These are phyloP conservation scores for Flaveria linearis DNA, from an alignment of 129 eudicot species.

Conservation along the genomic window DNA sequence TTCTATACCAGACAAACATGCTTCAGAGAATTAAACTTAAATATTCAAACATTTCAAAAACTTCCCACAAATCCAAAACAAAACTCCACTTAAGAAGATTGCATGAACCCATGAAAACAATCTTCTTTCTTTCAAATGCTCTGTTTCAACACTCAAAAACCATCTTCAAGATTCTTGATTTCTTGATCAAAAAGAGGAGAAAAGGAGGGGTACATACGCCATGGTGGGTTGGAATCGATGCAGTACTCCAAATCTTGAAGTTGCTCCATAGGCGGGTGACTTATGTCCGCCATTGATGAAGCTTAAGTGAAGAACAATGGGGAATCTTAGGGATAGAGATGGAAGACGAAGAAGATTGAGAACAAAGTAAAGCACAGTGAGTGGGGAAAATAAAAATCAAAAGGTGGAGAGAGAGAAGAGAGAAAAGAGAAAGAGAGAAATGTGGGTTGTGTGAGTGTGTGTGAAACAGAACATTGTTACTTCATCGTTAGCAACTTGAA, in stretches of 20 bases:
- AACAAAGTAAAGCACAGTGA: slow-evolving; percentile 46
- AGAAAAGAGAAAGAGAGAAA: slow-evolving; percentile 32
- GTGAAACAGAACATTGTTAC: slow-evolving; percentile 37
- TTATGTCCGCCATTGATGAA: slow-evolving; percentile 77
- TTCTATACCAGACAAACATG: slow-evolving; percentile 34
- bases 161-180: too few species aligned
- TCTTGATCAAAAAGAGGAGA: too few species aligned
- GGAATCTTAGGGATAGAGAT: slow-evolving; percentile 21
- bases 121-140: slow-evolving; percentile 17
- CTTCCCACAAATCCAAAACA: slow-evolving; percentile 19
- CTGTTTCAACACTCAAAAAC: background rate
- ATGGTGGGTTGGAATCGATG: slow-evolving; percentile 95
- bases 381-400: slow-evolving; percentile 39
- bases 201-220: slow-evolving; percentile 54
- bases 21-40: slow-evolving; percentile 16
- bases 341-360: slow-evolving; percentile 30
- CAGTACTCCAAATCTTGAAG: slow-evolving; percentile 98
- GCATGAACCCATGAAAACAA: slow-evolving; percentile 12
- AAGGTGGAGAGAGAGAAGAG: slow-evolving; percentile 34
- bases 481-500: slow-evolving; percentile 31
- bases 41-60: too few species aligned
- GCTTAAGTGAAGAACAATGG: slow-evolving; percentile 19
- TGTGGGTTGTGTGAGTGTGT: slow-evolving; percentile 42
- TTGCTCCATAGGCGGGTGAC: slow-evolving; percentile 93
- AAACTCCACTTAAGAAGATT: slow-evolving; percentile 4